Evolutionary conservation across 371 early-diverging fungal species (phyloP).

Genomic region (Apophysomyces sp.): DNA sequence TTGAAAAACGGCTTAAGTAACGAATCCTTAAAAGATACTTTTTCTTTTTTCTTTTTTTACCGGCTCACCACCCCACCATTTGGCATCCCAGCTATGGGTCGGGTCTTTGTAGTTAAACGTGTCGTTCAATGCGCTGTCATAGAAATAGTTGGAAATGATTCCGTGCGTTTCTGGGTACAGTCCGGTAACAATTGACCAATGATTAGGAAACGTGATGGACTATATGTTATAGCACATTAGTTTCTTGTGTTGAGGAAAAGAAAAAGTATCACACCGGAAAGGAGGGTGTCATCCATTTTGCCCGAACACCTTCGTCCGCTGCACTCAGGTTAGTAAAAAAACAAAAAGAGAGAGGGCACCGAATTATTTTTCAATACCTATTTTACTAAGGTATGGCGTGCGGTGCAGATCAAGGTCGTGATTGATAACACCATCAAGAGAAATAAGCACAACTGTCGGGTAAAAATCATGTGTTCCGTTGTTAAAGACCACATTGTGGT

Average conservation of each 20-base stretch:
- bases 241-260: background rate
- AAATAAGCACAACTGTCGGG: slow-evolving; percentile 80
- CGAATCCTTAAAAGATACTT: background rate
- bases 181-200: slow-evolving; percentile 91
- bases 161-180: slow-evolving; percentile 91
- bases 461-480: slow-evolving; percentile 75
- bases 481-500: slow-evolving; percentile 2
- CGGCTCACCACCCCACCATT: slow-evolving; percentile 95
- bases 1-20: background rate
- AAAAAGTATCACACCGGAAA: slow-evolving; percentile 58
- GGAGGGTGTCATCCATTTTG: slow-evolving; percentile 73
- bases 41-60: slow-evolving; percentile 29
- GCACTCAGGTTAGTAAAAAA: background rate
- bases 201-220: slow-evolving; percentile 93
- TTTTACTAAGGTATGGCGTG: slow-evolving; percentile 66
- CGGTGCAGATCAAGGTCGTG: slow-evolving; percentile 77
- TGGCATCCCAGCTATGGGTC: slow-evolving; percentile 54
- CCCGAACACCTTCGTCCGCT: slow-evolving; percentile 52
- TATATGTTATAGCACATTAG: slow-evolving; percentile 7
- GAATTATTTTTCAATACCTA: slow-evolving; percentile 44
- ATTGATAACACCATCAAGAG: slow-evolving; percentile 88
- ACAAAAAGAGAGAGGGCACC: background rate
- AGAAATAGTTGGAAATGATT: slow-evolving; percentile 89
- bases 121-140: slow-evolving; percentile 72
- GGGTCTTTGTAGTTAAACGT: slow-evolving; percentile 81